These are phyloP conservation scores for Tolypocladium album DNA, from an alignment of 2,329 filamentous ascomycete species.

Conservation along the genomic window DNA sequence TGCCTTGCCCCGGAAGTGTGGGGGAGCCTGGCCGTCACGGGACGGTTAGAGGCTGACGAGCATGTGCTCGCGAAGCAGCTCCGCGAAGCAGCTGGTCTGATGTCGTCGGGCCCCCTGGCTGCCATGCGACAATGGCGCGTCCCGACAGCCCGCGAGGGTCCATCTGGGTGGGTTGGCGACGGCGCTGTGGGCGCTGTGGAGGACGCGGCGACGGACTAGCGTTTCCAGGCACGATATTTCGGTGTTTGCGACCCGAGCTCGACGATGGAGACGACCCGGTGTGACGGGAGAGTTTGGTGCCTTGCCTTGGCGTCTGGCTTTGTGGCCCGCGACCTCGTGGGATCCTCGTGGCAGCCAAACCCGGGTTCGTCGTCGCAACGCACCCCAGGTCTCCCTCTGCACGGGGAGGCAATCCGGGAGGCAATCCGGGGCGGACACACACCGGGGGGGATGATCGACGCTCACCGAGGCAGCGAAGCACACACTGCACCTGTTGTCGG, in stretches of 20 bases:
- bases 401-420: no score
- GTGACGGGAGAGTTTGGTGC: not conserved
- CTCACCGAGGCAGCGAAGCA: no score
- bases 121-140: not conserved
- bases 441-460: no score
- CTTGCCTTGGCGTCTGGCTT: not conserved
- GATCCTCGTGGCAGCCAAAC: no score
- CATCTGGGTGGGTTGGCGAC: not conserved
- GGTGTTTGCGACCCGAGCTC: constrained; percentile 3
- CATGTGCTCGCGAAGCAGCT: not conserved
- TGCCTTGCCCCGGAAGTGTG: not conserved
- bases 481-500: no score
- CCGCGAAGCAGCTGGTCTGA: not conserved
- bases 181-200: not conserved
- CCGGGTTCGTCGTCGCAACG: no score
- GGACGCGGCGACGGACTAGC: not conserved
- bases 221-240: constrained; percentile 1
- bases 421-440: no score
- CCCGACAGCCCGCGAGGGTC: not conserved
- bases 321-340: no score
- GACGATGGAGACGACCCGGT: not conserved
- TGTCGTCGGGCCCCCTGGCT: not conserved
- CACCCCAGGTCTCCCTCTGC: no score
- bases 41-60: not conserved
- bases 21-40: not conserved